Evolutionary conservation across 805 yeast species (phyloP).

Genomic region (Candida broadrunensis): DNA sequence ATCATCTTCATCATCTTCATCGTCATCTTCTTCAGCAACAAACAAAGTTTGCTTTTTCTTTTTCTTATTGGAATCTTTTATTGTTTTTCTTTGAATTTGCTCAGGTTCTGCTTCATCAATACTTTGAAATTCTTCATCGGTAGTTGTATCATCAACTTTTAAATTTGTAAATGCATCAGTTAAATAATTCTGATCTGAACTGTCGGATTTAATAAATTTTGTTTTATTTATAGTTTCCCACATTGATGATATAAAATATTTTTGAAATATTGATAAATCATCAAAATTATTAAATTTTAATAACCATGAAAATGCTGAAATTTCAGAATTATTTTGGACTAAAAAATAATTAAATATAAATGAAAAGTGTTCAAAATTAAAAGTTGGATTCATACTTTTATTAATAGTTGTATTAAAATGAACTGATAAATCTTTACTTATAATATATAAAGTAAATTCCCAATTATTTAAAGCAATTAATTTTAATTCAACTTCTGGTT

Average conservation of each 20-base stretch:
- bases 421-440: slow-evolving; percentile 8
- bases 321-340: slow-evolving; percentile 12
- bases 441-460: slow-evolving; percentile 52
- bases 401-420: slow-evolving; percentile 13
- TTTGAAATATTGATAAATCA: slow-evolving; percentile 51
- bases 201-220: slow-evolving; percentile 42
- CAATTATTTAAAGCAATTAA: slow-evolving; percentile 48
- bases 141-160: slow-evolving; percentile 27
- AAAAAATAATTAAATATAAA: slow-evolving; percentile 62
- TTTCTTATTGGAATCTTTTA: too few relatives aligned
- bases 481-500: slow-evolving; percentile 22
- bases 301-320: slow-evolving; percentile 57
- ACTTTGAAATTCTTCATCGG: slow-evolving; percentile 13
- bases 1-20: slow-evolving; percentile 22
- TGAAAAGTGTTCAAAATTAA: slow-evolving; percentile 52
- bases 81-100: slow-evolving; percentile 1
- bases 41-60: slow-evolving; percentile 5
- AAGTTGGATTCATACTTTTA: slow-evolving; percentile 61
- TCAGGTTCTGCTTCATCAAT: slow-evolving; percentile 33
- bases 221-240: slow-evolving; percentile 60
- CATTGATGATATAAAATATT: slow-evolving; percentile 45
- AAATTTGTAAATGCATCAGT: slow-evolving; percentile 46
- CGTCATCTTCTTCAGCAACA: slow-evolving; percentile 15
- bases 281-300: slow-evolving; percentile 47
- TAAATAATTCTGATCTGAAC: slow-evolving; percentile 54